Base-by-base conservation (phyloP, 495 filamentous ascomycete species). In the Trichocladium uniseriatum region DNA sequence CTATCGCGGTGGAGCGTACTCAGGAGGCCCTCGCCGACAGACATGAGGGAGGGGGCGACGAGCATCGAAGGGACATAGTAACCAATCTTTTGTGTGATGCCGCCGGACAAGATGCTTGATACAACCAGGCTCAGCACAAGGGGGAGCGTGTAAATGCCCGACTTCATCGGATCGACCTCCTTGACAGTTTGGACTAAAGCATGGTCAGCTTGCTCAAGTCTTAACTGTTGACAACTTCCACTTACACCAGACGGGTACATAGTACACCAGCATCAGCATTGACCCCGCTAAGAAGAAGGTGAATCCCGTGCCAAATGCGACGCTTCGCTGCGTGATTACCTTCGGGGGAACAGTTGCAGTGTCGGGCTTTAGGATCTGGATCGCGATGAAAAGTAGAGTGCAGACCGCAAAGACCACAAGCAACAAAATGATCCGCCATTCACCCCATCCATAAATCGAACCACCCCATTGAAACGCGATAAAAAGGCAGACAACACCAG, bases 391-490 rank as follows among this genome's bases (percentile, higher is more conserved):
- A 31, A 63, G 66, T 24, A 75, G 49, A 7, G 79, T 65, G 8
- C 88, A 70, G 19, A 87, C 60, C 0, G 69, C 82, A 48, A 80
- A 84, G 2, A 89, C 52, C 16, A 81, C 75, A 22, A 92, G 75
- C 2, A 91, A 70, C 4, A 77, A 72, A 45, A 90, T 82, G 52
- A 89, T 81, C 22, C 78, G 79, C 59, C 73, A 80, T 45, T 73
- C 74, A 18, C 56, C 59, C 87, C 87, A 94, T 0, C 63, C 61
- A 51, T 89, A 88, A 27, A 70, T 79, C 9, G 78, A 79, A 0
- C 87, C 88, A 43, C 85, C 88, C 89, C 89, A 95, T 61, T 94
- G 87, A 24, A 95, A 69, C 0, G 89, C 88, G 1, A 94, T 70
- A 27, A 94, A 62, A 5, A 91, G 70, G 51, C 77, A 82, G 43